Conservation (phyloP, 768 basidiomycete species). For the Lenzites betulinus region DNA sequence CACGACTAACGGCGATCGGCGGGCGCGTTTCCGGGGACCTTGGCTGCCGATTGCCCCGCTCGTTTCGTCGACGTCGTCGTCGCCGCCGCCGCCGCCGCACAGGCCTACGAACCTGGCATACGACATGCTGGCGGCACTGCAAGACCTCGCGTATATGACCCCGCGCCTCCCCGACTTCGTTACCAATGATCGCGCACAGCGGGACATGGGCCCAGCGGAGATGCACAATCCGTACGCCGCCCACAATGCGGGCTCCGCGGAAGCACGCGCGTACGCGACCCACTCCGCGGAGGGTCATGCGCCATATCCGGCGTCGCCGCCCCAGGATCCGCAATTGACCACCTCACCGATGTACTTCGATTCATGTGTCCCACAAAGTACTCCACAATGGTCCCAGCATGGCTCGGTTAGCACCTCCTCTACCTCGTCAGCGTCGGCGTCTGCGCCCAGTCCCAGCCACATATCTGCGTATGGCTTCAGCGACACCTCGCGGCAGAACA, state of each 20-base stretch:
- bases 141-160: constrained; percentile 24
- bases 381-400: constrained; percentile 14
- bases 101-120: constrained; percentile 14
- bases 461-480: constrained; percentile 8
- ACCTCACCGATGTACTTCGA: constrained; percentile 8
- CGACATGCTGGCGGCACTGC: constrained; percentile 22
- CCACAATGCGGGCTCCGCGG: not conserved
- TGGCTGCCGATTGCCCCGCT: constrained; percentile 24
- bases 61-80: constrained; percentile 10
- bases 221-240: constrained; percentile 1
- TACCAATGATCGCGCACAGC: constrained; percentile 9
- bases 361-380: not conserved
- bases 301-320: not conserved
- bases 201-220: not conserved
- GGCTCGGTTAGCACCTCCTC: not conserved
- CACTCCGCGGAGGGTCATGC: not conserved
- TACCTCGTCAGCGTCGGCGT: constrained; percentile 3
- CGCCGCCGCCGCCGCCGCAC: no score
- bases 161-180: constrained; percentile 25
- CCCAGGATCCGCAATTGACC: not conserved
- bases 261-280: constrained; percentile 4
- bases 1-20: constrained; percentile 19
- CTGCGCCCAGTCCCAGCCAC: constrained; percentile 18
- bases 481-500: constrained; percentile 10
- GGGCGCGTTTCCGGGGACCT: constrained; percentile 19